Evolutionary conservation across 2,329 filamentous ascomycete species (phyloP), one percentile per base, ranked within the genome.

Genomic region (Allantophomopsis lycopodina): DNA sequence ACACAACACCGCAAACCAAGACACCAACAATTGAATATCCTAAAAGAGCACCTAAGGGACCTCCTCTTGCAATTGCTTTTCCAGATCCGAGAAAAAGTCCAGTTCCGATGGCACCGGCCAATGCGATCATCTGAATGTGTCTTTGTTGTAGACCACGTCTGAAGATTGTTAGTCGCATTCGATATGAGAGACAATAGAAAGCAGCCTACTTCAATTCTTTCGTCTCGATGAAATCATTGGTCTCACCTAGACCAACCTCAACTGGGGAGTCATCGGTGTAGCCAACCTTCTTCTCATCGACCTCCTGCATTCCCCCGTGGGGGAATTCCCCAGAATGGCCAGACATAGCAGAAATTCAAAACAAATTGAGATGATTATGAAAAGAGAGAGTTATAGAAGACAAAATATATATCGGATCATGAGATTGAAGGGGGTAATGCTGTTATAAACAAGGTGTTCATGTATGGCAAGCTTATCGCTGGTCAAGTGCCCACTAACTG

Each of bases 31-130:
- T 64, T 3, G 64, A 52, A 43, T 71, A 73, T 4, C 64, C 66
- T 13, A 73, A 57, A 6, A 74, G 55, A 18, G 70, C 60, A 16
- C 66, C 67, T 1, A 70, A 57, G 2, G 69, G 70, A 3, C 68
- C 71, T 20, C 62, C 69, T 17, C 61, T 64, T 17, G 63, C 60
- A 18, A 74, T 65, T 0, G 68, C 65, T 43, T 63, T 60, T 20
- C 71, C 71, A 1, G 68, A 66, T 23, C 64, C 63, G 3, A 71
- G 58, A 48, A 73, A 71, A 1, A 69, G 53, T 36, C 67, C 67
- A 7, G 68, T 71, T 14, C 65, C 65, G 43, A 64, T 63, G 8
- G 61, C 60, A n/a, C 62, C 62, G 3, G 61, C 61, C 23, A 65
- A 53, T 5, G 62, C 62, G 42, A 64, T 64, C 55, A 64, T 60